Conservation (phyloP, 768 basidiomycete species). For the Glaciozyma antarctica region DNA sequence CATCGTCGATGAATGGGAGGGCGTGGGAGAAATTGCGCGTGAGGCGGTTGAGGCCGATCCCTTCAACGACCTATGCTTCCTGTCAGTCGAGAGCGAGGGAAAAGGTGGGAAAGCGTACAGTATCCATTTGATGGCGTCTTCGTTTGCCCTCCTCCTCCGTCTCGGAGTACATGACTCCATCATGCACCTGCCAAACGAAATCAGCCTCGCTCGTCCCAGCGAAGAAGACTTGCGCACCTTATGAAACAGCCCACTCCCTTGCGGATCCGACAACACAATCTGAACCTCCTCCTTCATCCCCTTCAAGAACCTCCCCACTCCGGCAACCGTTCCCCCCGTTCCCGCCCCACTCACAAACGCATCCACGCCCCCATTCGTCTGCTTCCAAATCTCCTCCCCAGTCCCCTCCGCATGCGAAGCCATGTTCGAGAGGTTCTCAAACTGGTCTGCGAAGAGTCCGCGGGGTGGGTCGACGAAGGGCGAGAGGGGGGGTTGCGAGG, state of each 20-base stretch:
- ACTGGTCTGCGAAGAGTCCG: slow-evolving; percentile 94
- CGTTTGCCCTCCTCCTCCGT: slow-evolving; percentile 36
- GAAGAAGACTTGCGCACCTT: slow-evolving; percentile 51
- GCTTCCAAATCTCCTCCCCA: slow-evolving; percentile 89
- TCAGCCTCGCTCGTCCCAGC: background rate
- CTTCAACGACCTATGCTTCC: slow-evolving; percentile 34
- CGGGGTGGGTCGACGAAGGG: slow-evolving; percentile 45
- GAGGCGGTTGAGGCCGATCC: slow-evolving; percentile 82
- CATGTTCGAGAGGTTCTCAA: slow-evolving; percentile 89
- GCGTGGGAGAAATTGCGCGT: slow-evolving; percentile 84
- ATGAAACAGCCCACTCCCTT: slow-evolving; percentile 90
- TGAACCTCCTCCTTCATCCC: slow-evolving; percentile 55
- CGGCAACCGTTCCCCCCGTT: slow-evolving; percentile 93
- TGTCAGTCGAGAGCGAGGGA: slow-evolving; percentile 19
- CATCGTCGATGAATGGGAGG: slow-evolving; percentile 75
- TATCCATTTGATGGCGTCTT: slow-evolving; percentile 28
- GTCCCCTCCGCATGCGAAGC: slow-evolving; percentile 81
- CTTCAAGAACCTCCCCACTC: slow-evolving; percentile 70
- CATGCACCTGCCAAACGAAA: slow-evolving; percentile 39
- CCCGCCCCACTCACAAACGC: slow-evolving; percentile 89
- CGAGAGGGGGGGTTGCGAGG: background rate
- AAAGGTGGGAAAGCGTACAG: slow-evolving; percentile 72
- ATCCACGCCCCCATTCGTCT: slow-evolving; percentile 69
- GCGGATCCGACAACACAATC: slow-evolving; percentile 77
- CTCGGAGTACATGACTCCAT: slow-evolving; percentile 87